Base-by-base conservation (phyloP, 768 basidiomycete species). In the Ramaria sp. region DNA sequence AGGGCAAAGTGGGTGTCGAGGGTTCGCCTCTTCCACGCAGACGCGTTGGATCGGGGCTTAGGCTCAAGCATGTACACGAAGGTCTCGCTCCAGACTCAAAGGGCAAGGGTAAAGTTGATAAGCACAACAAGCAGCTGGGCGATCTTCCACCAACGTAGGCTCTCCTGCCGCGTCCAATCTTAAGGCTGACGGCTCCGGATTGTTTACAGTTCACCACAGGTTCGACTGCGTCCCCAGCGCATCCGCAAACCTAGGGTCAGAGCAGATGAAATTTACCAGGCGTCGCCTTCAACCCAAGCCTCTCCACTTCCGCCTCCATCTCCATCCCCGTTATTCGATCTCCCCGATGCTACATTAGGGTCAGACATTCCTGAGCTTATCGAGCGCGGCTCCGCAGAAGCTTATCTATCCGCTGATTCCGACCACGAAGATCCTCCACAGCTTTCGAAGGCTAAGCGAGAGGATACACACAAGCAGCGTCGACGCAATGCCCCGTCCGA, bases 231-330 rank as follows among this genome's bases (percentile, higher is more conserved):
- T 15, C 42, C 55, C 6, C 45, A 57, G 27, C 55, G 55, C 20
- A 17, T 57, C 31, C 45, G 55, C 20, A 57, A 43, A 38, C 55
- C 55, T 20, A 57, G 19, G 17, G 20, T 41, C 11, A 47, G 55
- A 33, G 27, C 47, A 19, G 55, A 57, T 37, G 37, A 57, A 49
- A 49, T 37, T 13, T 57, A 48, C 33, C 17, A 15, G 30, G n/a
- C 53, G 20, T 22, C 43, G 27, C 31, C 68, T 66, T 31, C 78
- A 78, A 0, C 69, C 70, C 48, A 57, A 63, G 11, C 69, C 63
- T 19, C 79, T 71, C 0, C 74, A 78, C 27, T 83, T 81, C 20
- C 68, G 76, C 37, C 77, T 84, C 2, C 83, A 85, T 65, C 68
- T 0, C 73, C 78, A 41, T 69, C 68, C 30, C 66, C 71, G 13